Percentiles rank a stretch among this genome's conserved stretches.
phyloP scores from a whole-genome alignment of 2,329 filamentous ascomycete genomes.

The Fusarium penzigii region DNA sequence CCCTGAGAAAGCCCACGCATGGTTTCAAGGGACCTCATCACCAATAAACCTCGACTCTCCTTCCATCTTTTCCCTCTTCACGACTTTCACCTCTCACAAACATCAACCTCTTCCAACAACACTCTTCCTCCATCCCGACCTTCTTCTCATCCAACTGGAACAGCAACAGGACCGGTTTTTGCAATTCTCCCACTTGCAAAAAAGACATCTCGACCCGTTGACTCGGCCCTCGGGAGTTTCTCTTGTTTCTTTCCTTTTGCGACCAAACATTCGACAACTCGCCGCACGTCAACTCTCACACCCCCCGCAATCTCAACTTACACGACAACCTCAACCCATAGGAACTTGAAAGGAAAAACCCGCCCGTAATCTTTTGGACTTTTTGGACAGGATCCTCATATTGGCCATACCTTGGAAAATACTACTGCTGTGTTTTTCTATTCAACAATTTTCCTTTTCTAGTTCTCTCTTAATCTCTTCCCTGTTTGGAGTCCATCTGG shows the following conservation, averaged over 20 bases:
- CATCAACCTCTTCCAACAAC: conserved; percentile 11
- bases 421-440: conserved; percentile 2
- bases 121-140: conserved; percentile 13
- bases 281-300: conserved; percentile 6
- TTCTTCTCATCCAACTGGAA: conserved; percentile 17
- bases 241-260: conserved; percentile 8
- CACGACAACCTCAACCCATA: conserved; percentile 16
- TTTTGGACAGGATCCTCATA: conserved; percentile 28
- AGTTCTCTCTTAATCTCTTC: conserved; percentile 26
- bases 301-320: neutral
- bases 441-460: conserved; percentile 20
- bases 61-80: conserved; percentile 34
- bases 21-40: conserved; percentile 29
- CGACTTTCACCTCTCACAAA: conserved; percentile 17
- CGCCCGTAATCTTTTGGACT: conserved; percentile 22
- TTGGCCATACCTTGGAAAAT: conserved; percentile 25
- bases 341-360: conserved; percentile 18
- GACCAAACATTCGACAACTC: conserved; percentile 15
- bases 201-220: conserved; percentile 47
- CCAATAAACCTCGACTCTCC: conserved; percentile 38
- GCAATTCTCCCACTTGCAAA: neutral
- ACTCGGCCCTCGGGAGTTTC: conserved; percentile 46
- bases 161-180: conserved; percentile 10
- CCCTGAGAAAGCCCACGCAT: conserved; percentile 14
- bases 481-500: conserved; percentile 25